Conservation (phyloP, 2,329 filamentous ascomycete genomes). For the Sporothrix euskadiensis region DNA sequence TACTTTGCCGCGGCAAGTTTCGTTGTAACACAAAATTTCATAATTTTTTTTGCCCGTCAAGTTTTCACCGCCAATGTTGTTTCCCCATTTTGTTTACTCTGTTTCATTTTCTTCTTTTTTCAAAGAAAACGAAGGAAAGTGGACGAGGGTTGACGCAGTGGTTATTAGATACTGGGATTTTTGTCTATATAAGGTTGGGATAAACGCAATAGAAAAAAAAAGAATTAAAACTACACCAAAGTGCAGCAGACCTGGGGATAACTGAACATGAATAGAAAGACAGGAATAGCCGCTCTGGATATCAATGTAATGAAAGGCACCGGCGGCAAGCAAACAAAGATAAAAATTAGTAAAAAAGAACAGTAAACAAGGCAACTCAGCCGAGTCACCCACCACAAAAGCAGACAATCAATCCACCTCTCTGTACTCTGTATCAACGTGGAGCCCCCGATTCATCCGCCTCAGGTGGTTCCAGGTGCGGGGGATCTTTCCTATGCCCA, state of each 20-base stretch:
- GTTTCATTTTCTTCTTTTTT: not conserved
- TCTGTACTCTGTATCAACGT: not conserved
- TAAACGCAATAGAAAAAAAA: conserved; percentile 27
- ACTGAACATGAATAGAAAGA: not conserved
- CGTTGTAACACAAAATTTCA: conserved; percentile 24
- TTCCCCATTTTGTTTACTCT: not conserved
- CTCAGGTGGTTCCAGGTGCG: not conserved
- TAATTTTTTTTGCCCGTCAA: conserved; percentile 3
- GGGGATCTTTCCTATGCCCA: not conserved
- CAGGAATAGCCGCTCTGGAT: not conserved
- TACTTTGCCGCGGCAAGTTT: not conserved
- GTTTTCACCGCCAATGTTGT: not conserved
- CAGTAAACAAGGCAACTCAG: not conserved
- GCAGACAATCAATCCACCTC: not conserved
- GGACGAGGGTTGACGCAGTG: not conserved
- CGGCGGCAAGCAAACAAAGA: not conserved
- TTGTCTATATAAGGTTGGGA: conserved; percentile 20
- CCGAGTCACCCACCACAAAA: not conserved
- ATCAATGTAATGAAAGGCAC: not conserved
- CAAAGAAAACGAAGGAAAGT: not conserved
- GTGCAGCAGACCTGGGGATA: not conserved
- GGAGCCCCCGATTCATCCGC: not conserved
- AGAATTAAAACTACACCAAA: conserved; percentile 23
- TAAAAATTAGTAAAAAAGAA: not conserved
- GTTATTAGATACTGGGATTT: conserved; percentile 8